Evolutionary conservation across 2,329 filamentous ascomycete species (phyloP).

Genomic region (Fusarium praegraminearum): DNA sequence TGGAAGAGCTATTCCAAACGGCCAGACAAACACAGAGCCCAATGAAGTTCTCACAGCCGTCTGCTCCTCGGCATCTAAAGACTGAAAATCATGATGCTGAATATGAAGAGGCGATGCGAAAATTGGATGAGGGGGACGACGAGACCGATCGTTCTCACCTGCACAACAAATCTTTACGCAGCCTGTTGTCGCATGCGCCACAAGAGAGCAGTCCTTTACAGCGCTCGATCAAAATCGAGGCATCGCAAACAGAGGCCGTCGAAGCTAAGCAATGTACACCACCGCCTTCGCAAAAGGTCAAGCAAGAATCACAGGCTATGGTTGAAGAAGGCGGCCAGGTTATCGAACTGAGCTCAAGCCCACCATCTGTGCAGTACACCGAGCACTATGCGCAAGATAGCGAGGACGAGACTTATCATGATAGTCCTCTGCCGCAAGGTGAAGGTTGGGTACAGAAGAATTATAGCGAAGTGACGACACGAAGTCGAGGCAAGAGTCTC

Average conservation of each 20-base stretch:
- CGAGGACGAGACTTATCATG: conserved; percentile 43
- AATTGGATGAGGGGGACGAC: conserved; percentile 53
- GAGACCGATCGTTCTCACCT: conserved; percentile 45
- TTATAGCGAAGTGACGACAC: conserved; percentile 28
- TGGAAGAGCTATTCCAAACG: conserved; percentile 58
- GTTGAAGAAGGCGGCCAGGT: conserved; percentile 51
- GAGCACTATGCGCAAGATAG: conserved; percentile 42
- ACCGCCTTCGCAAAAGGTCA: conserved; percentile 28
- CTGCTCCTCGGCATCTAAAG: conserved; percentile 46
- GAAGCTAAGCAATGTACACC: conserved; percentile 14
- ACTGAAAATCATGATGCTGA: conserved; percentile 50
- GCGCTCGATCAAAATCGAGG: conserved; percentile 16
- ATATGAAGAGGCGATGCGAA: conserved; percentile 60
- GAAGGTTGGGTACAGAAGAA: conserved; percentile 42
- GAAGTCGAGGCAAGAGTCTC: conserved; percentile 39
- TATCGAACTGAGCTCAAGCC: conserved; percentile 50
- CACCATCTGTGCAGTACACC: conserved; percentile 32
- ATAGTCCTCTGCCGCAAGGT: conserved; percentile 31
- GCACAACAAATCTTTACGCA: conserved; percentile 44
- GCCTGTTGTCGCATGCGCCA: conserved; percentile 51
- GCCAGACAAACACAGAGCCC: conserved; percentile 55
- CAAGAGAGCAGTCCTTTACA: conserved; percentile 35
- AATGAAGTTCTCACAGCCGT: conserved; percentile 46
- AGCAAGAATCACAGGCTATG: conserved; percentile 40
- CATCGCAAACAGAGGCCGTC: not conserved